Conservation (phyloP, 495 filamentous ascomycete genomes). For the Lasiosphaeriaceae sp. region DNA sequence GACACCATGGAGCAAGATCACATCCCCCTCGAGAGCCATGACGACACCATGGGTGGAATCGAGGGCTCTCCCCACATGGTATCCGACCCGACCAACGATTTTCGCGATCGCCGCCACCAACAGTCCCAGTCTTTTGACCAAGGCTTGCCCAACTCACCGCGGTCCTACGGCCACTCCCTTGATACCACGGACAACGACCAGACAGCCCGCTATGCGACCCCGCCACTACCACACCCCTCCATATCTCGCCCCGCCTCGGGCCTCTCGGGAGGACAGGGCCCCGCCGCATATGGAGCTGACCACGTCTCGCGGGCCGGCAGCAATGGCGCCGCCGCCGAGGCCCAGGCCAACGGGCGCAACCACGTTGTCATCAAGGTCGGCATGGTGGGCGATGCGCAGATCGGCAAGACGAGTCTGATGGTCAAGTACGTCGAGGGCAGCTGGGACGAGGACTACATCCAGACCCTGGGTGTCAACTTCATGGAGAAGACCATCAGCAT, state of each 20-base stretch:
- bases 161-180: conserved; percentile 23
- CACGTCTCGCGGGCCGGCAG: conserved; percentile 32
- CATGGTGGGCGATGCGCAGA: conserved; percentile 99
- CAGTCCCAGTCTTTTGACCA: conserved; percentile 41
- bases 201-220: conserved; percentile 38
- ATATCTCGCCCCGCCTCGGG: conserved; percentile 49
- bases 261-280: conserved; percentile 37
- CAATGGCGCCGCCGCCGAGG: conserved; percentile 35
- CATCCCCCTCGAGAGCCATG: conserved; percentile 19
- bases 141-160: conserved; percentile 24
- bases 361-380: conserved; percentile 98
- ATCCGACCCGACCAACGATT: conserved; percentile 19
- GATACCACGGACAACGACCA: conserved; percentile 35
- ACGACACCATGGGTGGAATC: conserved; percentile 38
- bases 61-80: conserved; percentile 30
- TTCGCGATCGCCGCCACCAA: conserved; percentile 27
- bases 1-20: conserved; percentile 46
- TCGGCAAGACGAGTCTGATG: conserved; percentile 98
- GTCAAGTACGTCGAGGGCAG: conserved; percentile 99
- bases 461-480: conserved; percentile 97
- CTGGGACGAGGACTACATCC: conserved; percentile 99
- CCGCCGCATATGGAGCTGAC: conserved; percentile 25
- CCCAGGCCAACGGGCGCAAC: conserved; percentile 57
- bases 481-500: conserved; percentile 99
- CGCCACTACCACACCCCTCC: conserved; percentile 31